Evolutionary conservation across 2,329 filamentous ascomycete species (phyloP), one percentile per base, ranked within the genome.

Genomic region (Xylariales sp.): DNA sequence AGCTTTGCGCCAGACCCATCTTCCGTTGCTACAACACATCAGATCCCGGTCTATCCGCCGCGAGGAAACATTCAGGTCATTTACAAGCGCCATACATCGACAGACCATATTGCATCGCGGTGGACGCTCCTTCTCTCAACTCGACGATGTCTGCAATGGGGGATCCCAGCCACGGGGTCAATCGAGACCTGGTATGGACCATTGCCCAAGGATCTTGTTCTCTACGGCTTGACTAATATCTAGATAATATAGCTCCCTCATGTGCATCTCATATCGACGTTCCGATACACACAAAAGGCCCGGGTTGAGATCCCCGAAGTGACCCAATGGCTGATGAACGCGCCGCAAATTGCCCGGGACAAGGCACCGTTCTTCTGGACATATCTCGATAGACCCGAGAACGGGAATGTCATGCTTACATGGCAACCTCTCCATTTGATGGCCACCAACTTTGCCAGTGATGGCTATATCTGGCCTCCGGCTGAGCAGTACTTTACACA

Each of bases 381-480:
- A 33, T 95, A 91, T 62, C 78, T 97, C 43, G 82, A 93, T 54
- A 78, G 81, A 40, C 91, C 91, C 9, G 75, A 75, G 39, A 88
- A 95, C 63, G 89, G 89, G 42, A 84, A 83, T 7, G 77, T 95
- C 32, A 78, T 93, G 59, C 73, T 97, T 48, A 85, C 86, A 39
- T 97, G 91, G 91, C 89, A 96, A 61, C 86, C 91, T 2, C 71
- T 85, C 39, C 76, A 82, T 53, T 78, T 82, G 44, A 64, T 86
- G 42, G 80, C 78, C 4, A 81, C 77, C 2, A 84, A 82, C 54
- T 95, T 90, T 59, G 83, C 91, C 7, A 95, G 86, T 25, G 91
- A 98, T 68, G 93, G 93, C 34, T 94, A 90, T 61, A 74, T 96
- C 14, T 98, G 90, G 90, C 82, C 82, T 12, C 86, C 89, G 51